These are phyloP conservation scores for Tilletia walkeri DNA, from an alignment of 1,284 basidiomycete genomes.

Conservation along the genomic window DNA sequence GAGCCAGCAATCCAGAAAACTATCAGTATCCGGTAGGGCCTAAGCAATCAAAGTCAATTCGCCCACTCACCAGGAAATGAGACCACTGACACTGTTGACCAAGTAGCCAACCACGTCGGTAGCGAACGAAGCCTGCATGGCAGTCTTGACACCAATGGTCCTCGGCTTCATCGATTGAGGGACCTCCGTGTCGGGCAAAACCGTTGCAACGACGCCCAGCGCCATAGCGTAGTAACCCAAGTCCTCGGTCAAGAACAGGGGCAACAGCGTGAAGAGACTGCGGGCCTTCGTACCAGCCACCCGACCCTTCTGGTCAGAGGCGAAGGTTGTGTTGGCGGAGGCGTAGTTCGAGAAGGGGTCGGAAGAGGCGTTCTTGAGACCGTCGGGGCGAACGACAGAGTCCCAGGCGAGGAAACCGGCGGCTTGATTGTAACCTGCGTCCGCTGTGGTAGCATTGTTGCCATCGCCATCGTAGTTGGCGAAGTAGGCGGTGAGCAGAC, in stretches of 20 bases:
- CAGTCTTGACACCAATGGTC: background rate
- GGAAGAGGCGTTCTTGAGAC: background rate
- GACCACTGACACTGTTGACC: background rate
- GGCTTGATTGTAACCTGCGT: conserved; percentile 20
- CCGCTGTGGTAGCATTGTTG: conserved; percentile 11
- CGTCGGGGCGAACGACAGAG: conserved; percentile 7
- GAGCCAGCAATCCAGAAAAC: too few relatives aligned
- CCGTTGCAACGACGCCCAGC: background rate
- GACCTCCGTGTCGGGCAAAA: background rate
- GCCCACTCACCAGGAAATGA: conserved; percentile 3
- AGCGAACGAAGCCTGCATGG: background rate
- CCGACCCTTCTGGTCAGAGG: background rate
- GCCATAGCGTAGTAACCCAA: background rate
- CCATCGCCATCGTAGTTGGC: conserved; percentile 19
- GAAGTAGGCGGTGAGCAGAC: conserved; percentile 19
- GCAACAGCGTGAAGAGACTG: conserved; percentile 17
- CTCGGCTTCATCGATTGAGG: background rate
- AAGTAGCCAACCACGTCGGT: background rate
- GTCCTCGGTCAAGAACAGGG: conserved; percentile 18
- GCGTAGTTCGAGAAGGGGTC: background rate
- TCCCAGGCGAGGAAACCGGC: conserved; percentile 20
- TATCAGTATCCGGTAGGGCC: too few relatives aligned
- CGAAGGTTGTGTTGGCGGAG: background rate
- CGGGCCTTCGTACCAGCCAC: conserved; percentile 7
- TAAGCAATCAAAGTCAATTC: background rate